These are phyloP conservation scores for Leersia perrieri DNA, from an alignment of 176 grass and related monocot species.

Conservation along the genomic window DNA sequence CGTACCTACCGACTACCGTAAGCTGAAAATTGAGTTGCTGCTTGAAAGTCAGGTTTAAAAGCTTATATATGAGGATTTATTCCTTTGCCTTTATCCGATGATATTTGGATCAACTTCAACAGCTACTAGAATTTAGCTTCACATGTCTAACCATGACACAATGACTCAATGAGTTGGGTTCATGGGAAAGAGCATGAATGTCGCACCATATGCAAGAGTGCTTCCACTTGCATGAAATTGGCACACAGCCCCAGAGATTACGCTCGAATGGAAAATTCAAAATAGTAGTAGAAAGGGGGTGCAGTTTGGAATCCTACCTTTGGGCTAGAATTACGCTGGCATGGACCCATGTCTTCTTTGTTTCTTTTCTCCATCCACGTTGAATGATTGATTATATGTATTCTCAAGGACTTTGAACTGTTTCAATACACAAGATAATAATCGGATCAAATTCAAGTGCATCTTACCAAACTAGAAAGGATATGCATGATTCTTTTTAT, in stretches of 20 bases:
- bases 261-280: slow-evolving; percentile 4
- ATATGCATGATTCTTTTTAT: not conserved
- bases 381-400: slow-evolving; percentile 13
- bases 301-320: slow-evolving; percentile 36
- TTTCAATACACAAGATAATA: slow-evolving; percentile 6
- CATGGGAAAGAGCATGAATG: not conserved
- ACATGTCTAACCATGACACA: not conserved
- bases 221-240: not conserved
- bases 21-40: not conserved
- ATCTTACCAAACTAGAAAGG: slow-evolving; percentile 1
- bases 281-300: not conserved
- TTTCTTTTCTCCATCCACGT: slow-evolving; percentile 12
- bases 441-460: slow-evolving; percentile 10
- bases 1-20: not conserved
- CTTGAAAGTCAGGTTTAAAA: not conserved
- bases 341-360: slow-evolving; percentile 22
- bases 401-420: slow-evolving; percentile 30
- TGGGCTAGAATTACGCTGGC: slow-evolving; percentile 35
- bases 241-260: not conserved
- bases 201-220: not conserved
- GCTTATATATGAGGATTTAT: not conserved
- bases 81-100: not conserved
- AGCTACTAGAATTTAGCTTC: not conserved
- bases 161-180: not conserved
- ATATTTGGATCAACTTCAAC: not conserved